phyloP scores from a whole-genome alignment of 2,329 filamentous ascomycete genomes.

The Gremmenia infestans region DNA sequence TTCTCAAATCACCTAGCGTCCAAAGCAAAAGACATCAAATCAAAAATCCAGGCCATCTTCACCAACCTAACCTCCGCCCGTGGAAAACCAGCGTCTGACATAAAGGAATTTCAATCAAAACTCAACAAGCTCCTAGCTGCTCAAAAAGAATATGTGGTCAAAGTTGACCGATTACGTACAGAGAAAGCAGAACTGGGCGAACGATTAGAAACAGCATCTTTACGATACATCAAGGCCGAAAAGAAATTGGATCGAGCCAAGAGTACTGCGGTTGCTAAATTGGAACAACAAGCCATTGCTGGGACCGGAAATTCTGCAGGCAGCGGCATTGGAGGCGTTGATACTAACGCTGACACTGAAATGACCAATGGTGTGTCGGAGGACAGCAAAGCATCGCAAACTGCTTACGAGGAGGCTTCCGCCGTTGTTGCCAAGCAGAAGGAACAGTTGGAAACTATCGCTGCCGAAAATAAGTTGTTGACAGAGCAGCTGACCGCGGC shows the following conservation, averaged over 20 bases:
- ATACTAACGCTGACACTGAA: constrained; percentile 36
- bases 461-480: constrained; percentile 68
- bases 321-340: constrained; percentile 37
- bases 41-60: constrained; percentile 67
- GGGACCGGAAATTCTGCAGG: constrained; percentile 46
- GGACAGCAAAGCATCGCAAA: constrained; percentile 62
- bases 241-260: constrained; percentile 88
- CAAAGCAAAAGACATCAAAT: constrained; percentile 71
- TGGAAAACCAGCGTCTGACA: constrained; percentile 58
- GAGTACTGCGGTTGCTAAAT: constrained; percentile 82
- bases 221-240: constrained; percentile 91
- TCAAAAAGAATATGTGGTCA: constrained; percentile 75
- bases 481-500: constrained; percentile 76
- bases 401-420: constrained; percentile 70
- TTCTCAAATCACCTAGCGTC: constrained; percentile 79
- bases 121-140: constrained; percentile 70
- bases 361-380: constrained; percentile 48
- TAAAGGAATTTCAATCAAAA: constrained; percentile 67
- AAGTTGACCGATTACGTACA: constrained; percentile 66
- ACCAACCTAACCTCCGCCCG: constrained; percentile 46
- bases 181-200: constrained; percentile 85
- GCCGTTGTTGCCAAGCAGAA: constrained; percentile 79
- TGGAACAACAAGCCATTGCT: constrained; percentile 83
- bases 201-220: constrained; percentile 79
- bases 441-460: constrained; percentile 75